Conservation (phyloP, 225 moss, liverwort and hornwort species). For the Physcomitrium patens region DNA sequence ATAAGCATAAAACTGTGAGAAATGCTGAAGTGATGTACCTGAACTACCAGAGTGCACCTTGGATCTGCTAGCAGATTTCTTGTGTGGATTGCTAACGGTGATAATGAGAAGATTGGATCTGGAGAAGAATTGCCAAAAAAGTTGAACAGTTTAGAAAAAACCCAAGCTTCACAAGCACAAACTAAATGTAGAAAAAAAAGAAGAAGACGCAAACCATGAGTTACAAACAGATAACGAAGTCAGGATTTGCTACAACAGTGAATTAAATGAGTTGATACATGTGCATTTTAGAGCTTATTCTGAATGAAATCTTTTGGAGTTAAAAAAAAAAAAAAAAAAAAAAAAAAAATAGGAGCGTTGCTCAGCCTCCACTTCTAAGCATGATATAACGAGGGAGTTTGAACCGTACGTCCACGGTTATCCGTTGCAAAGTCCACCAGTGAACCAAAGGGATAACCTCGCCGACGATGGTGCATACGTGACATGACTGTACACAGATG, state of each 20-base stretch:
- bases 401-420: slow-evolving; percentile 81
- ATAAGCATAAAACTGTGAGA: neutral
- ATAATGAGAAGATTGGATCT: slow-evolving; percentile 96
- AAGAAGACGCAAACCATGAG: neutral
- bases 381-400: slow-evolving; percentile 27
- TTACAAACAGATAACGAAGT: slow-evolving; percentile 6
- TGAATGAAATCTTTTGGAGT: neutral
- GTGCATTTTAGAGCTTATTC: neutral
- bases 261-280: neutral
- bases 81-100: slow-evolving; percentile 96
- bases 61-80: slow-evolving; percentile 98
- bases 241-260: neutral
- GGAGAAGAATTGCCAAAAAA: slow-evolving; percentile 24
- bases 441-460: slow-evolving; percentile 96
- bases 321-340: neutral
- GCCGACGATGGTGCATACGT: slow-evolving; percentile 95
- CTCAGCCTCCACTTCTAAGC: slow-evolving; percentile 10
- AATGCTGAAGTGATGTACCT: slow-evolving; percentile 51
- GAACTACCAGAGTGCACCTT: slow-evolving; percentile 91
- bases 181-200: neutral
- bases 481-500: slow-evolving; percentile 98
- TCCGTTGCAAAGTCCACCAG: slow-evolving; percentile 94
- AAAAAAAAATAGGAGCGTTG: slow-evolving; percentile 6
- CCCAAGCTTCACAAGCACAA: neutral
- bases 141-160: neutral